Base-by-base conservation (phyloP, 306 rosid genomes). In the Fragaria iinumae region DNA sequence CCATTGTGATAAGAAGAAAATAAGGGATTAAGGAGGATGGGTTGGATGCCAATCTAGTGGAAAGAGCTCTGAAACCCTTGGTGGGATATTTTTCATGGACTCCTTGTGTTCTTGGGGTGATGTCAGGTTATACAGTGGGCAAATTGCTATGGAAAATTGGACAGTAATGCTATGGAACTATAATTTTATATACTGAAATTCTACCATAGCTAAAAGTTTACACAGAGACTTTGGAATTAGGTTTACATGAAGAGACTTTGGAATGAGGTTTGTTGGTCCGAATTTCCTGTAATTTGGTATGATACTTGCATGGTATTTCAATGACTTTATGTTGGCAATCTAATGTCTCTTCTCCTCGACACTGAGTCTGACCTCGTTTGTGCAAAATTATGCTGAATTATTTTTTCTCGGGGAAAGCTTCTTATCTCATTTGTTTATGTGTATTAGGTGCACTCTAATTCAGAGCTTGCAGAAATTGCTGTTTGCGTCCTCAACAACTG, bases 401-500 rank as follows among this genome's bases (percentile, higher is more conserved):
- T 23, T 72, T 53, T 18, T 59, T 41, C 53, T 11, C 18, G 21
- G 41, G 39, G 47, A 32, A 75, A 13, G 43, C 49, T 5, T 69
- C 44, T 72, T 34, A 65, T 38, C 20, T 71, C 2, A 7, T 67
- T 39, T 36, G 45, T n/a, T 72, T 8, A 27, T 27, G 45, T 82
- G 65, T 82, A 36, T 67, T 66, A 95, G 99, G 89, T 92, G 99
- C 88, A 87, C 84, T 68, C 89, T 95, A 75, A 92, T 95, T 88
- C 97, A 95, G 89, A 92, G 93, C 84, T 82, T 92, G 86, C 99
- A 95, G 82, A 95, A 89, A 84, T 84, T 92, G 77, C 93, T 92
- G 63, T 92, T 92, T 81, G 99, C 97, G 16, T 92, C 99, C 82
- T 95, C 99, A 43, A 92, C 99, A 72, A 95, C 99, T 21, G 99